Percentiles rank a stretch among this genome's conserved stretches.
These are phyloP conservation scores for Pseudocercospora musae DNA, from an alignment of 2,329 filamentous ascomycete genomes.

Conservation along the genomic window DNA sequence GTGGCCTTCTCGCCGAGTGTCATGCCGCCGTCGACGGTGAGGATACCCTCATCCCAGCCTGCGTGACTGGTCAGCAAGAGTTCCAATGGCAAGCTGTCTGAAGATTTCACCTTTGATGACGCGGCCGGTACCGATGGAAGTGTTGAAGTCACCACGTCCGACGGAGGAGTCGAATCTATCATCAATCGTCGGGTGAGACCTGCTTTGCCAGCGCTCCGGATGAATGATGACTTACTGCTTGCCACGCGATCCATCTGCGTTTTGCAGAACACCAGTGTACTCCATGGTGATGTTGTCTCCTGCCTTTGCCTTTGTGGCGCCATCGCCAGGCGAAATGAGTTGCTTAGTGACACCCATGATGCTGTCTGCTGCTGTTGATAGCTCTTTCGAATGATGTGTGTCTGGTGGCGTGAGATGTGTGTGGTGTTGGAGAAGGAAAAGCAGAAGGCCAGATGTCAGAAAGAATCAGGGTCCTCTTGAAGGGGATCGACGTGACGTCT, in stretches of 20 bases:
- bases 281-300: constrained; percentile 80
- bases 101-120: constrained; percentile 75
- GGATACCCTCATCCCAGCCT: constrained; percentile 67
- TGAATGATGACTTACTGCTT: constrained; percentile 55
- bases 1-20: constrained; percentile 85
- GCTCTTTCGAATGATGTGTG: constrained; percentile 1
- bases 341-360: constrained; percentile 65
- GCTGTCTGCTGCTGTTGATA: not conserved
- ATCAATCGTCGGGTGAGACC: not conserved
- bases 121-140: constrained; percentile 73
- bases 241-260: constrained; percentile 53
- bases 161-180: constrained; percentile 84
- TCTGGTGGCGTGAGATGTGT: not conserved
- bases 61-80: constrained; percentile 7
- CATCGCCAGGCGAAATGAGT: constrained; percentile 59
- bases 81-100: not conserved
- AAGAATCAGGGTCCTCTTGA: not conserved
- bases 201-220: not conserved
- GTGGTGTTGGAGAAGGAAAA: not conserved
- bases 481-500: not conserved
- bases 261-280: constrained; percentile 79
- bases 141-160: constrained; percentile 71
- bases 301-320: constrained; percentile 55
- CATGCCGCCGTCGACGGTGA: constrained; percentile 59
- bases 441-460: not conserved